A percentile compares a stretch with the other conserved stretches of the same genome.
Evolutionary conservation across 371 early-diverging fungal genomes (phyloP).

Genomic region (Mucor irregularis): DNA sequence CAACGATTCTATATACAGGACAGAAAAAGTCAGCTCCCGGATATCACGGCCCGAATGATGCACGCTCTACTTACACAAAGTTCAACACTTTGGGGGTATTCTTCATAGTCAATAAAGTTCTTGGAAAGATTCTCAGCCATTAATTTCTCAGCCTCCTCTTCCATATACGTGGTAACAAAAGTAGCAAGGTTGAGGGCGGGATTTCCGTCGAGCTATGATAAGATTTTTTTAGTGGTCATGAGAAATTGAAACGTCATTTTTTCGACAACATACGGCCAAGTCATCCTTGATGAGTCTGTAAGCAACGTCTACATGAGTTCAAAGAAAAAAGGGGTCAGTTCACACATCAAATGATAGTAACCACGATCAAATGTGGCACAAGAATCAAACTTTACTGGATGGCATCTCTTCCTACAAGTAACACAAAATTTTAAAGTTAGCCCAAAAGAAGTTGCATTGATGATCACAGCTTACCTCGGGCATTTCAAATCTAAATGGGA

Average conservation of each 20-base stretch:
- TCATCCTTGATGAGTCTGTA: constrained; percentile 49
- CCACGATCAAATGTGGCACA: no score
- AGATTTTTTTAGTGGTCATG: neutral
- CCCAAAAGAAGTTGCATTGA: neutral
- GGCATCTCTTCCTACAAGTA: constrained; percentile 45
- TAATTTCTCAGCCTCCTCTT: constrained; percentile 68
- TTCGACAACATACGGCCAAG: constrained; percentile 38
- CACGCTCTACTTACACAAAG: constrained; percentile 32
- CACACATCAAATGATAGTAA: no score
- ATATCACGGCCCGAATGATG: neutral
- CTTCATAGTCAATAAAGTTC: constrained; percentile 75
- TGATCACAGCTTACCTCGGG: constrained; percentile 30
- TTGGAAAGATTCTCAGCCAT: constrained; percentile 69
- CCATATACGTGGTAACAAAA: constrained; percentile 67
- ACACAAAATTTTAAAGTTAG: neutral
- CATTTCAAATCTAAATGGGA: constrained; percentile 46
- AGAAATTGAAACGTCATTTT: neutral
- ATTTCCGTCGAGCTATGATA: constrained; percentile 60
- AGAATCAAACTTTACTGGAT: constrained; percentile 28
- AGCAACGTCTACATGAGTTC: constrained; percentile 32
- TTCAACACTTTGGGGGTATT: constrained; percentile 58
- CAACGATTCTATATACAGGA: constrained; percentile 61
- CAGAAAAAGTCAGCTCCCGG: neutral
- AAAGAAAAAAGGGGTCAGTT: neutral
- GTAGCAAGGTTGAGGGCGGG: constrained; percentile 72